Evolutionary conservation across 2,329 filamentous ascomycete species (phyloP).

Genomic region (Aspergillus sp.): DNA sequence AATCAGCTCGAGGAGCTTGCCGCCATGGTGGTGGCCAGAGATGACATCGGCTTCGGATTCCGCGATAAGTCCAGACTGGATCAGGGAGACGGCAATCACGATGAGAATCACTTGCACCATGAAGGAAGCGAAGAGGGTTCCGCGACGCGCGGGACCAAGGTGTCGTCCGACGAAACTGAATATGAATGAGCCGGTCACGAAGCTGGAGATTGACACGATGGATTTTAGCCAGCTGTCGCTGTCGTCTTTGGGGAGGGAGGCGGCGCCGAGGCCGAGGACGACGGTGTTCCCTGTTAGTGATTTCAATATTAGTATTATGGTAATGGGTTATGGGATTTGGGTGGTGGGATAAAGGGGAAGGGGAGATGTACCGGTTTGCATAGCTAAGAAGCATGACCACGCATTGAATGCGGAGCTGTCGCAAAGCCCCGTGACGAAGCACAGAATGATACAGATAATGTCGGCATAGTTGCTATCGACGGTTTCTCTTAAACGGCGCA

Average conservation of each 20-base stretch:
- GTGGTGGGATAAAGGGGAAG: background rate
- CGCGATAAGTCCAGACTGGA: slow-evolving; percentile 42
- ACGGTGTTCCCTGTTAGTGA: slow-evolving; percentile 45
- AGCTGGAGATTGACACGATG: slow-evolving; percentile 43
- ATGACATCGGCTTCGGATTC: slow-evolving; percentile 19
- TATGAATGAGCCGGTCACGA: slow-evolving; percentile 45
- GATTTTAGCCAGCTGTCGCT: slow-evolving; percentile 49
- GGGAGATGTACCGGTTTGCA: slow-evolving; percentile 47
- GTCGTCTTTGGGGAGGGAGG: slow-evolving; percentile 40
- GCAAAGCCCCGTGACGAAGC: slow-evolving; percentile 46
- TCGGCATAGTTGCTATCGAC: slow-evolving; percentile 38
- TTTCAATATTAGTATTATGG: background rate
- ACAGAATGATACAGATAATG: slow-evolving; percentile 42
- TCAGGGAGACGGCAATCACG: slow-evolving; percentile 42
- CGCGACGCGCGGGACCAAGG: slow-evolving; percentile 36
- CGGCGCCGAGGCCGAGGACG: slow-evolving; percentile 49
- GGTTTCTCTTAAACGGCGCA: background rate
- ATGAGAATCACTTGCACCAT: slow-evolving; percentile 41
- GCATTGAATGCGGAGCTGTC: slow-evolving; percentile 50
- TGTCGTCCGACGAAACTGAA: slow-evolving; percentile 43
- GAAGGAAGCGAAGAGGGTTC: slow-evolving; percentile 46
- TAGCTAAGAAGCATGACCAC: slow-evolving; percentile 51
- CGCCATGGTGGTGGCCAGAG: slow-evolving; percentile 21
- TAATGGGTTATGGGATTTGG: background rate
- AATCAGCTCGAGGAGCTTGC: slow-evolving; percentile 42